Conservation (phyloP, 306 rosid species). For the Corylus americana region DNA sequence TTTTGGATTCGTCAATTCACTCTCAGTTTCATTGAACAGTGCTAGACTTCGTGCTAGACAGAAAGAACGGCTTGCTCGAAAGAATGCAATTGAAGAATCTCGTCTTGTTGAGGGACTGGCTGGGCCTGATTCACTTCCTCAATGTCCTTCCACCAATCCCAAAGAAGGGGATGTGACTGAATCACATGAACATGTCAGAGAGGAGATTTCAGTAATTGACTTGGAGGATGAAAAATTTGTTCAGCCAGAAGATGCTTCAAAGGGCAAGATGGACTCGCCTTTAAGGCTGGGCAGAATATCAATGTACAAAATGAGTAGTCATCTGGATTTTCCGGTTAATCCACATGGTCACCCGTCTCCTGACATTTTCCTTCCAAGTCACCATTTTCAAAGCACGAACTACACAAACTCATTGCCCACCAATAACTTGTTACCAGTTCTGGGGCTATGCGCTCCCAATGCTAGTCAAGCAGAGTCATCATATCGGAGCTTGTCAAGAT, state of each 20-base stretch:
- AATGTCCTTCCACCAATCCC: slow-evolving; percentile 40
- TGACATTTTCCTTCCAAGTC: slow-evolving; percentile 62
- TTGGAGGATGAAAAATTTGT: slow-evolving; percentile 54
- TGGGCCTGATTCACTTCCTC: slow-evolving; percentile 42
- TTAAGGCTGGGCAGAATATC: slow-evolving; percentile 56
- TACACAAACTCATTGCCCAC: slow-evolving; percentile 42
- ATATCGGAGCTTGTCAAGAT: slow-evolving; percentile 58
- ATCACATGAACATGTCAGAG: slow-evolving; percentile 48
- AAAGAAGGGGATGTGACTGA: slow-evolving; percentile 51
- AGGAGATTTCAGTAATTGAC: slow-evolving; percentile 53
- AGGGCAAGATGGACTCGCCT: slow-evolving; percentile 46
- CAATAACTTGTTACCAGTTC: slow-evolving; percentile 74
- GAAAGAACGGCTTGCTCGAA: slow-evolving; percentile 74
- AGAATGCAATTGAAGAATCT: slow-evolving; percentile 55
- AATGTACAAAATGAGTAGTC: slow-evolving; percentile 51
- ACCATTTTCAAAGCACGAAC: slow-evolving; percentile 45
- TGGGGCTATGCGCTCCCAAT: slow-evolving; percentile 95
- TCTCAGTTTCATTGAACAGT: slow-evolving; percentile 55
- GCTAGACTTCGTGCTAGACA: slow-evolving; percentile 93
- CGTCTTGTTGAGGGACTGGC: slow-evolving; percentile 45
- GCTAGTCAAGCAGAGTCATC: slow-evolving; percentile 65
- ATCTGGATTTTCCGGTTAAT: slow-evolving; percentile 55
- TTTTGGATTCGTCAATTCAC: slow-evolving; percentile 11
- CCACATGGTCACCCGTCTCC: slow-evolving; percentile 47
- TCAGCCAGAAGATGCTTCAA: slow-evolving; percentile 50